Evolutionary conservation across 495 filamentous ascomycete genomes (phyloP).

Genomic region (Penicillium lagena): DNA sequence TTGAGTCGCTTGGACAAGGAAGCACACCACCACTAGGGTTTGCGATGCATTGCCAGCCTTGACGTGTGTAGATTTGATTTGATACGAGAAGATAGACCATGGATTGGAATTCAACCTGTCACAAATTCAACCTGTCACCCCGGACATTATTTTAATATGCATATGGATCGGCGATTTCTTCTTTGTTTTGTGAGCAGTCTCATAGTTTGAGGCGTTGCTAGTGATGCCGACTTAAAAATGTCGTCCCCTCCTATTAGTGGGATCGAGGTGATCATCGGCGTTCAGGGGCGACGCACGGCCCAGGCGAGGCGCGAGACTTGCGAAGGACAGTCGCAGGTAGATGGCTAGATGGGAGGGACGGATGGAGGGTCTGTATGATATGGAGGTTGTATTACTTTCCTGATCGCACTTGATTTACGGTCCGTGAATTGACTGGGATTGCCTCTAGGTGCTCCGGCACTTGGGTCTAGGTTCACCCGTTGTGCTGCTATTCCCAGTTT

Average conservation of each 20-base stretch:
- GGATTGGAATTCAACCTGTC: constrained; percentile 3
- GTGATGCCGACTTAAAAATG: background rate
- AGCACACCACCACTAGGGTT: constrained; percentile 15
- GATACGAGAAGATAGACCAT: constrained; percentile 4
- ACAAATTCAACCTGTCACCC: constrained; percentile 6
- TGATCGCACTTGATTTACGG: no score
- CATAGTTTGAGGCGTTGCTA: background rate
- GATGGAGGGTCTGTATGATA: no score
- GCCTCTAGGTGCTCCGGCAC: no score
- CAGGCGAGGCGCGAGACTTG: background rate
- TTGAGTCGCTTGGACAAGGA: constrained; percentile 57
- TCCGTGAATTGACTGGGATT: no score
- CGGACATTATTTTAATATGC: background rate
- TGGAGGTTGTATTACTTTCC: no score
- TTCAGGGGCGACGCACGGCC: constrained; percentile 8
- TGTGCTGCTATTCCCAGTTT: constrained; percentile 7
- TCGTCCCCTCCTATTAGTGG: background rate
- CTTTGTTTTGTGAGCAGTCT: constrained; percentile 10
- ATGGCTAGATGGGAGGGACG: no score
- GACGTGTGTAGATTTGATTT: constrained; percentile 1
- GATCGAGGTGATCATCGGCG: background rate
- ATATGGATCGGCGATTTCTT: constrained; percentile 1
- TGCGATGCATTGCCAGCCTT: constrained; percentile 2
- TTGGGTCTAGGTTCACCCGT: no score
- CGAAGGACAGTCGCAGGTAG: no score